phyloP scores from a whole-genome alignment of 495 filamentous ascomycete genomes.

The Haplographium delicatum region DNA sequence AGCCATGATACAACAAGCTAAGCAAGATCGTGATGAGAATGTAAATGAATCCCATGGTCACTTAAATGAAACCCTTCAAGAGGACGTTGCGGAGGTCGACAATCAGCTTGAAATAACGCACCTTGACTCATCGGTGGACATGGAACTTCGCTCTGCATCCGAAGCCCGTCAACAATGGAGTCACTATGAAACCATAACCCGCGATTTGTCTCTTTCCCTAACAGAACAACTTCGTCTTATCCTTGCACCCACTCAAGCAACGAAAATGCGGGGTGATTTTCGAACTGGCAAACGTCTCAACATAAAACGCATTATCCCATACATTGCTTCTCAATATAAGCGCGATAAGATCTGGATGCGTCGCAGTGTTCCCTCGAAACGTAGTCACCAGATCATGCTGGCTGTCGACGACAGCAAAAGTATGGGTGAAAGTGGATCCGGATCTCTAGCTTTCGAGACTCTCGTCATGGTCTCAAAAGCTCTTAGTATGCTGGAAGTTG shows the following conservation, averaged over 20 bases:
- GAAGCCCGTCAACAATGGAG: slow-evolving; percentile 81
- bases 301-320: slow-evolving; percentile 98
- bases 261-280: slow-evolving; percentile 94
- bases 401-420: slow-evolving; percentile 93
- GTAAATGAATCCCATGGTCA: slow-evolving; percentile 21
- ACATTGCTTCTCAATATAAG: slow-evolving; percentile 95
- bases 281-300: slow-evolving; percentile 97
- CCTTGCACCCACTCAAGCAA: slow-evolving; percentile 86
- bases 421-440: slow-evolving; percentile 72
- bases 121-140: slow-evolving; percentile 43
- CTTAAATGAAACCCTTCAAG: slow-evolving; percentile 32
- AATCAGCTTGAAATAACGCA: slow-evolving; percentile 68
- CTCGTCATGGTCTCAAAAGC: slow-evolving; percentile 81
- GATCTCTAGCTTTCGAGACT: slow-evolving; percentile 79
- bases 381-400: slow-evolving; percentile 93
- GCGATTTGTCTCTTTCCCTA: slow-evolving; percentile 75
- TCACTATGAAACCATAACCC: slow-evolving; percentile 75
- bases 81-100: slow-evolving; percentile 67
- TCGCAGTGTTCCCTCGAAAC: slow-evolving; percentile 80
- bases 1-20: slow-evolving; percentile 35
- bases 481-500: slow-evolving; percentile 86
- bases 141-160: slow-evolving; percentile 30
- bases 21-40: slow-evolving; percentile 25
- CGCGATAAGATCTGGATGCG: slow-evolving; percentile 99
- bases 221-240: slow-evolving; percentile 95